Base-by-base conservation (phyloP, 495 filamentous ascomycete species). In the Daldinia grandis region DNA sequence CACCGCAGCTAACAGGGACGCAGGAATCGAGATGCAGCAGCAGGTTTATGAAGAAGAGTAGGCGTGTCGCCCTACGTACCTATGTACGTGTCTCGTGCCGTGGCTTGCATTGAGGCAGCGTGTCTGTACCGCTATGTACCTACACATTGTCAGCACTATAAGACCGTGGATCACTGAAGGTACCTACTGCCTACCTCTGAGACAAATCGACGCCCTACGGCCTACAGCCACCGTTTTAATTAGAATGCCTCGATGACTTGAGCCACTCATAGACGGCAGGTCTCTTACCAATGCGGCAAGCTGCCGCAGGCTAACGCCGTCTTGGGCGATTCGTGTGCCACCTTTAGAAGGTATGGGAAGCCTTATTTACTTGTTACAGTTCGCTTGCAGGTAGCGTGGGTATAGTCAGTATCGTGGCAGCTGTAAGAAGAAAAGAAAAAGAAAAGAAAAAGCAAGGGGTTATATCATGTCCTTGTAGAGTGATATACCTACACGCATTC, bases 1-100 rank as follows among this genome's bases (percentile, higher is more conserved):
- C 24, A 44, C 51, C 0, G 47, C 59, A 67, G 66, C 66, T 77
- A 64, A 79, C 72, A 53, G n/a, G 58, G 10, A 24, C 63, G 14
- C 65, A 84, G 83, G 84, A 65, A 72, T 80, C 25, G 80, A 85
- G 65, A 82, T 85, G 77, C 80, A 79, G 70, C 68, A 75, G 15
- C 80, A 86, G 31, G 51, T 84, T 19, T 80, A 81, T 49, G 78
- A 81, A 50, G 78, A 81, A 75, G 42, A 47, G 3, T 47, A 47
- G 19, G 19, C 47, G 69, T 56, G 24, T 38, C 59, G 64, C 69
- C 68, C 63, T 64, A 66, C n/a, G n/a, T n/a, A n/a, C n/a, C n/a
- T n/a, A n/a, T n/a, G n/a, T n/a, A n/a, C n/a, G 19, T 37, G 30
- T 21, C 38, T 60, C 33, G 21, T 30, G 38, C 44, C 37, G 47